Percentiles rank a stretch among this genome's conserved stretches.
These are phyloP conservation scores for Phylloporus scabripes DNA, from an alignment of 768 basidiomycete species.

Conservation along the genomic window DNA sequence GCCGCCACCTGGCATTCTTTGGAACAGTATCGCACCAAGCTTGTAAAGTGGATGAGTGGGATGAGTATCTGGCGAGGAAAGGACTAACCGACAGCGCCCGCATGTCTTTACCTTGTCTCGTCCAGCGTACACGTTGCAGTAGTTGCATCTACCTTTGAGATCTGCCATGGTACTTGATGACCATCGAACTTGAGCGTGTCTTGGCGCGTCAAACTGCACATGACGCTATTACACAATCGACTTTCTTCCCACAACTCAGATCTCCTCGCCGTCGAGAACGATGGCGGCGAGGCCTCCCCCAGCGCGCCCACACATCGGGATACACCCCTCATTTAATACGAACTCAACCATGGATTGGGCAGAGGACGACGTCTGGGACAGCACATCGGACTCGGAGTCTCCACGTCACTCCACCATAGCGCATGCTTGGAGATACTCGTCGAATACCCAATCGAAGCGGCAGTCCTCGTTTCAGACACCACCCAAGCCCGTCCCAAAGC, in stretches of 20 bases:
- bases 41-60: background rate
- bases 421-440: conserved; percentile 39
- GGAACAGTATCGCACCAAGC: conserved; percentile 29
- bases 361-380: conserved; percentile 89
- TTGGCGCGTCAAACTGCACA: background rate
- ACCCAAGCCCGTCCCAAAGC: conserved; percentile 53
- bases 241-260: conserved; percentile 8
- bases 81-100: conserved; percentile 20
- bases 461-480: conserved; percentile 34
- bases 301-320: conserved; percentile 65
- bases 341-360: conserved; percentile 58
- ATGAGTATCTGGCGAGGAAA: background rate
- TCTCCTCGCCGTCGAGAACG: conserved; percentile 20
- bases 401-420: conserved; percentile 49
- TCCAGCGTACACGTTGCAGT: conserved; percentile 19
- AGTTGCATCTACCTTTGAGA: conserved; percentile 24
- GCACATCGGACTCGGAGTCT: conserved; percentile 72
- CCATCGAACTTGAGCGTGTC: background rate
- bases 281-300: conserved; percentile 63
- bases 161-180: background rate
- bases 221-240: background rate
- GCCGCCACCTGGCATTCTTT: conserved; percentile 26
- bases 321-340: conserved; percentile 45
- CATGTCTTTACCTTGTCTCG: conserved; percentile 24
- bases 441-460: conserved; percentile 19